Evolutionary conservation across 1,284 basidiomycete species (phyloP).

Genomic region (Athelia psychrophila): DNA sequence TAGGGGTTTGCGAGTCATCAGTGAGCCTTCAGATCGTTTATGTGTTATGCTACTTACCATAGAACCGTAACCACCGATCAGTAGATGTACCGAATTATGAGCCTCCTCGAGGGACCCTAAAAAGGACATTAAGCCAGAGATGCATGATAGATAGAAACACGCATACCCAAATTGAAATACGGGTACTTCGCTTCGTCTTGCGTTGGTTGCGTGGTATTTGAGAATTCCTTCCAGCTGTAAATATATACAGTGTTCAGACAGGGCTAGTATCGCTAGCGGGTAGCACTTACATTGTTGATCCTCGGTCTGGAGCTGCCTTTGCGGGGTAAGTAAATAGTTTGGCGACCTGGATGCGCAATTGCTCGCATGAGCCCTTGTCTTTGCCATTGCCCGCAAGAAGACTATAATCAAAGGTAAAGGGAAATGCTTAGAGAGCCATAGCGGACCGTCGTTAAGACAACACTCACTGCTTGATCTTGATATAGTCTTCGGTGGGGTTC

Average conservation of each 20-base stretch:
- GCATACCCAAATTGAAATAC: neutral
- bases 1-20: too few species aligned
- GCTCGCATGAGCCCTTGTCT: too few species aligned
- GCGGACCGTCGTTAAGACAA: too few species aligned
- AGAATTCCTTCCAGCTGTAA: neutral
- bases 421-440: neutral
- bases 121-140: neutral
- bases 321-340: neutral
- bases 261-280: neutral
- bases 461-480: neutral
- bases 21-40: too few species aligned
- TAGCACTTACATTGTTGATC: neutral
- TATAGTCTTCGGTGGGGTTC: neutral
- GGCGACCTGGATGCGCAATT: neutral
- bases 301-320: neutral
- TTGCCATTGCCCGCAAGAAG: too few species aligned
- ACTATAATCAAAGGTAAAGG: too few species aligned
- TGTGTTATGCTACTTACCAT: too few species aligned
- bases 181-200: neutral
- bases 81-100: neutral
- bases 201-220: neutral
- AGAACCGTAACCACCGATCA: neutral
- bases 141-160: neutral
- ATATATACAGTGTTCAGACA: neutral
- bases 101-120: neutral